A percentile compares a stretch with the other conserved stretches of the same genome.
These are phyloP conservation scores for Nephelium lappaceum DNA, from an alignment of 345 rosid species.

Conservation along the genomic window DNA sequence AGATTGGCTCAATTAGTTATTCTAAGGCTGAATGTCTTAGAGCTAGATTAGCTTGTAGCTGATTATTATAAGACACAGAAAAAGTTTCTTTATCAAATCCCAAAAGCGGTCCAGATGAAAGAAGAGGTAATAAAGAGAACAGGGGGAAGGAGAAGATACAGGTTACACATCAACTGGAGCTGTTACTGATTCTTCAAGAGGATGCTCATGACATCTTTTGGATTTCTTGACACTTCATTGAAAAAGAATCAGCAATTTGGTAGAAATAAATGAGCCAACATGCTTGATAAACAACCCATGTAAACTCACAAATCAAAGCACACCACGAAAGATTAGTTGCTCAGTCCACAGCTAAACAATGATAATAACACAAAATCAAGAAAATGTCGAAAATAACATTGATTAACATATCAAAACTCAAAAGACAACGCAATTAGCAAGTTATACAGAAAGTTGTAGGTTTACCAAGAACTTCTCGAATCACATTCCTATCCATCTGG, in stretches of 20 bases:
- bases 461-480: slow-evolving; percentile 50
- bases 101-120: too few species aligned
- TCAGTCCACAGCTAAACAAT: slow-evolving; percentile 4
- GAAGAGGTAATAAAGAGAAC: too few species aligned
- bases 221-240: background rate
- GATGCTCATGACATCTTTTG: background rate
- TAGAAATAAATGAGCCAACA: background rate
- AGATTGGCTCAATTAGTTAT: background rate
- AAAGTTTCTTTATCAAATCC: too few species aligned
- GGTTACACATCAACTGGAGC: too few species aligned
- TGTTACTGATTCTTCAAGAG: background rate
- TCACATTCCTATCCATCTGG: slow-evolving; percentile 40
- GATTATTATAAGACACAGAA: too few species aligned
- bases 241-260: background rate
- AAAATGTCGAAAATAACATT: background rate
- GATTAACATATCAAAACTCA: background rate
- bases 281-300: background rate
- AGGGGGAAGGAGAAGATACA: too few species aligned
- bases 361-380: background rate
- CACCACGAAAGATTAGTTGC: background rate
- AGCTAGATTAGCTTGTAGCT: background rate
- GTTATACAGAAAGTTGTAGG: slow-evolving; percentile 14
- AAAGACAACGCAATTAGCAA: background rate
- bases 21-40: background rate
- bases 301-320: background rate